Evolutionary conservation across 345 rosid species (phyloP).

Genomic region (Draba incana): DNA sequence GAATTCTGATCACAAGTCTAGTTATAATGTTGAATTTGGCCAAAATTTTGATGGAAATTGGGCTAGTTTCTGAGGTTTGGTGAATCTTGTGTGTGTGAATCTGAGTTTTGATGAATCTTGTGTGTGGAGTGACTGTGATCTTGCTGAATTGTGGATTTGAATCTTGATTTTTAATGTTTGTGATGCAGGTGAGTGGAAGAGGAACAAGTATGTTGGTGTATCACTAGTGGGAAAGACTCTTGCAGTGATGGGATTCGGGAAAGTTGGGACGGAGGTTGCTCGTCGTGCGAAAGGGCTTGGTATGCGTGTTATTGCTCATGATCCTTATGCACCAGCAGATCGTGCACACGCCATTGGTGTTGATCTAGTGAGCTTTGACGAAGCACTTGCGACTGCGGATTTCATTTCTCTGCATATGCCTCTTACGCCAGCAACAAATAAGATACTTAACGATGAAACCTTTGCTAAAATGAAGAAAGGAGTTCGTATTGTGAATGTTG

Average conservation of each 20-base stretch:
- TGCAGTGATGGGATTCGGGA: constrained; percentile 82
- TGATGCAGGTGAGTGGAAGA: constrained; percentile 73
- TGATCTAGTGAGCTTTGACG: constrained; percentile 78
- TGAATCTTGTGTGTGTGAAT: background rate
- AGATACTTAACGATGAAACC: constrained; percentile 76
- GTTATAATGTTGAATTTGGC: too few relatives aligned
- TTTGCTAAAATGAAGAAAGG: constrained; percentile 94
- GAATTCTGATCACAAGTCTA: too few relatives aligned
- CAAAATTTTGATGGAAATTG: too few relatives aligned
- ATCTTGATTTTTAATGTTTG: background rate
- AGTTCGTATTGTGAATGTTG: constrained; percentile 81
- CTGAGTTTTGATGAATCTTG: too few relatives aligned
- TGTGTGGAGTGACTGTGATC: constrained; percentile 2
- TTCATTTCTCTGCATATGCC: constrained; percentile 93
- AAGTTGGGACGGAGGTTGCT: constrained; percentile 93
- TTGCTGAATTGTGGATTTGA: background rate
- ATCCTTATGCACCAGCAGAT: constrained; percentile 89
- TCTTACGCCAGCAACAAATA: constrained; percentile 70
- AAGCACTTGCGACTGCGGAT: constrained; percentile 74
- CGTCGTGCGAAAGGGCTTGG: constrained; percentile 92
- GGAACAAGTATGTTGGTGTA: constrained; percentile 86
- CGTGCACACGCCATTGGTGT: constrained; percentile 89
- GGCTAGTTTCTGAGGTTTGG: too few relatives aligned
- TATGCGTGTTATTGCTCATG: constrained; percentile 86
- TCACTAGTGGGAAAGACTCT: constrained; percentile 89